Conservation (phyloP, 78 protist species). For the Dictyostelium purpureum region DNA sequence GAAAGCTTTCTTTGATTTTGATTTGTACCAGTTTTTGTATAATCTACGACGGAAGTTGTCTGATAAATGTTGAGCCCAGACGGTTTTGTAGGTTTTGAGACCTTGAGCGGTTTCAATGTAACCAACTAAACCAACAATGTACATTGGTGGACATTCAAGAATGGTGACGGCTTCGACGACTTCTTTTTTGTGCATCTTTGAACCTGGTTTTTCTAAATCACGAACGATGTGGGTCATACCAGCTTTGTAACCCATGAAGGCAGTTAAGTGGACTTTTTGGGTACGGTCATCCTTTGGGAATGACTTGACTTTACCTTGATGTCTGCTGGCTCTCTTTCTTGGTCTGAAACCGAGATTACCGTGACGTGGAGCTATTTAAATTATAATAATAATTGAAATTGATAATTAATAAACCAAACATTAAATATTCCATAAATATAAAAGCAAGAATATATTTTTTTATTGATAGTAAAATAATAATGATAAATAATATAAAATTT, state of each 20-base stretch:
- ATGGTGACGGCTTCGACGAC: conserved; percentile 99
- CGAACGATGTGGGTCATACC: conserved; percentile 99
- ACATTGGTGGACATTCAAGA: conserved; percentile 99
- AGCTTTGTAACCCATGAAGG: conserved; percentile 99
- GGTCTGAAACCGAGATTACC: conserved; percentile 99
- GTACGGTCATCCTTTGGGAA: conserved; percentile 99
- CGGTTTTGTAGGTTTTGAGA: conserved; percentile 98
- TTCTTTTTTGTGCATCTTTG: conserved; percentile 98
- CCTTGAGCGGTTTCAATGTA: conserved; percentile 98
- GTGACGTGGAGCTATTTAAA: conserved; percentile 97
- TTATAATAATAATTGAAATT: not conserved
- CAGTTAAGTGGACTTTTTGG: conserved; percentile 98
- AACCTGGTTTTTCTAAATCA: conserved; percentile 97
- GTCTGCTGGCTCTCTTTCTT: conserved; percentile 96
- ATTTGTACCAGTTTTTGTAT: conserved; percentile 99
- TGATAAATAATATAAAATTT: not conserved
- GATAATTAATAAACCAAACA: too few relatives aligned
- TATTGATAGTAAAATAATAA: not conserved
- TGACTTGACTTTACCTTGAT: conserved; percentile 93
- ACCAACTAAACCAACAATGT: conserved; percentile 99
- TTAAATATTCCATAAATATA: too few relatives aligned
- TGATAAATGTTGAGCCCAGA: conserved; percentile 98
- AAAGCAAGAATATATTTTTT: too few relatives aligned
- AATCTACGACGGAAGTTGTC: conserved; percentile 86
- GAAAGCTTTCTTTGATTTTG: conserved; percentile 98